Evolutionary conservation across 2,329 filamentous ascomycete species (phyloP).

Genomic region (Elsinoe arachidis): DNA sequence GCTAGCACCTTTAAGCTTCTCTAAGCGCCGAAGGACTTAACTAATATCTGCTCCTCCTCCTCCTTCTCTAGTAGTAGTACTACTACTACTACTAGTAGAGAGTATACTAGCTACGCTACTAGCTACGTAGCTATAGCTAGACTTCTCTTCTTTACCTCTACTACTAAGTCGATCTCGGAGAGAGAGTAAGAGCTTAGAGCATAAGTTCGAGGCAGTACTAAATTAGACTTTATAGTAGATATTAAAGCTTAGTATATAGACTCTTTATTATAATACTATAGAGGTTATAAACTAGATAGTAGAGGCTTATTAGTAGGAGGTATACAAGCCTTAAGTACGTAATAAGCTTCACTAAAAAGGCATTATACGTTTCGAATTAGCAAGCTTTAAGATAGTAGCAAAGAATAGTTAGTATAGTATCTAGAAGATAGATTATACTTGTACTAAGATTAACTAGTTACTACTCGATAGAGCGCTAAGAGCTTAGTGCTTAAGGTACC

Average conservation of each 20-base stretch:
- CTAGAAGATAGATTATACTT: background rate
- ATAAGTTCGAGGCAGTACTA: background rate
- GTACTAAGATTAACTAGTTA: background rate
- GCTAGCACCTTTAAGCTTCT: no score
- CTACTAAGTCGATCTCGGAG: background rate
- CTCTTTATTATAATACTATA: background rate
- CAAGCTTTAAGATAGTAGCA: background rate
- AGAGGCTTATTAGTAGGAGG: background rate
- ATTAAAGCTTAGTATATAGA: background rate
- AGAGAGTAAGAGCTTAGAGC: background rate
- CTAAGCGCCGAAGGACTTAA: no score
- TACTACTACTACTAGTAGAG: background rate
- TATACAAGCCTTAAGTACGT: background rate
- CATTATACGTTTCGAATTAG: background rate
- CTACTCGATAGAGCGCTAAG: background rate
- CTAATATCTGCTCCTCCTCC: no score
- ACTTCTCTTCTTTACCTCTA: background rate
- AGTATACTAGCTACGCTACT: background rate
- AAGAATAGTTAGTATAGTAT: background rate
- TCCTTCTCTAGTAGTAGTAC: no score
- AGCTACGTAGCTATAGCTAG: background rate
- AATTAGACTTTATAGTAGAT: background rate
- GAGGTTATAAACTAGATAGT: background rate
- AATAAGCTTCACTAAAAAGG: background rate
- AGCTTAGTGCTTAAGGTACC: background rate